Base-by-base conservation (phyloP, 1,139 yeast species). In the Lodderomyces oxycetoniae region DNA sequence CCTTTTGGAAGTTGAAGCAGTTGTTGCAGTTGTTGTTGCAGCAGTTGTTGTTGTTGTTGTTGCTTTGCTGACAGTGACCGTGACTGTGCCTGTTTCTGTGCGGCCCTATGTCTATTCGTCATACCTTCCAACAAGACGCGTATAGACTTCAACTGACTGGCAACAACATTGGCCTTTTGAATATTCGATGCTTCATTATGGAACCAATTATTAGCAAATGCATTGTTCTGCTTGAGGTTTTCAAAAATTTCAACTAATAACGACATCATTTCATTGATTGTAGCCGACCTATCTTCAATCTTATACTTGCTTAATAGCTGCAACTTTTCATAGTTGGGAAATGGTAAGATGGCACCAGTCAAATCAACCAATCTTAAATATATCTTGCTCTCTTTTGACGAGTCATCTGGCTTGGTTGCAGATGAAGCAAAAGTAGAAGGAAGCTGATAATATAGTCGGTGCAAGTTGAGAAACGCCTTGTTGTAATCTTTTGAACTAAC, bases 271-370 rank as follows among this genome's bases (percentile, higher is more conserved):
- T 32, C 37, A 27, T 52, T 49, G 33, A 72, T 62, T 26, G 49
- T 55, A 0, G 40, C 40, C 0, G 66, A 41, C 36, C 84, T 55
- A 8, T 61, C 63, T 1, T 37, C 37, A 3, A 65, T 45, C 13
- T 61, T 59, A 9, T 58, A 40, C 16, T 61, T 52, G 20, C 56
- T 49, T 36, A 81, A 58, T 39, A 71, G 60, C 5, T 48, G 52
- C 20, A 67, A 49, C 46, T 74, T 75, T 36, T 71, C 72, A 14
- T 61, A 56, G 28, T 60, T 60, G 2, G 81, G 71, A 36, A 77
- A 74, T 4, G 88, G 88, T 22, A 80, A 60, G 6, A 79, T 61
- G 0, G 83, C 79, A 34, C 74, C 60, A 2, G 78, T 62, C 36
- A 77, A 57, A 48, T 81, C 88, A 39, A 75, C 43, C 22, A 75